Percentiles rank a stretch among this genome's conserved stretches.
These are phyloP conservation scores for Colletotrichum sp. DNA, from an alignment of 2,329 filamentous ascomycete species.

Conservation along the genomic window DNA sequence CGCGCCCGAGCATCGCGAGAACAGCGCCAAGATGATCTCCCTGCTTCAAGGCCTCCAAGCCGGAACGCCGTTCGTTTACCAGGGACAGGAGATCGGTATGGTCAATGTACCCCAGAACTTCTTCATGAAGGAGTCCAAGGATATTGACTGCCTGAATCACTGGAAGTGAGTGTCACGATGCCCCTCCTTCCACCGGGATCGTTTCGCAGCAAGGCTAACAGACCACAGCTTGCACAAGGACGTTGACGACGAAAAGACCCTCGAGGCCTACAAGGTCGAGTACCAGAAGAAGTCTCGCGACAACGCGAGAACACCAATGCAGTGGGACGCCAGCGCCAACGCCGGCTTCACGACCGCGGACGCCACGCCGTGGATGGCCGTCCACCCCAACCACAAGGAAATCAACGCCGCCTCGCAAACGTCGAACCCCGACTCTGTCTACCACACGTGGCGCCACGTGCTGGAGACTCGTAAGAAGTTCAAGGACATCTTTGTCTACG, in stretches of 20 bases:
- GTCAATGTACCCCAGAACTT: constrained; percentile 66
- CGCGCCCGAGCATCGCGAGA: constrained; percentile 49
- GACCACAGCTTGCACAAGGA: constrained; percentile 38
- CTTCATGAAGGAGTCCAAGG: constrained; percentile 70
- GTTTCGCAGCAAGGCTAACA: background rate
- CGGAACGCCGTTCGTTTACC: constrained; percentile 72
- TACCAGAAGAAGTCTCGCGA: constrained; percentile 68
- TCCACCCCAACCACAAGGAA: constrained; percentile 65
- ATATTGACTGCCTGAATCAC: constrained; percentile 64
- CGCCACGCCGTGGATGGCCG: constrained; percentile 71
- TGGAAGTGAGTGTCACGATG: constrained; percentile 43
- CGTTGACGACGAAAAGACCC: constrained; percentile 40
- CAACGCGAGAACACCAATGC: constrained; percentile 74
- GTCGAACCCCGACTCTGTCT: constrained; percentile 53
- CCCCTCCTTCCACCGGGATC: background rate
- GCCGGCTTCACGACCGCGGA: constrained; percentile 66
- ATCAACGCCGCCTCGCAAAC: constrained; percentile 67
- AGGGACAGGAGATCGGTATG: constrained; percentile 74
- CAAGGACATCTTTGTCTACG: constrained; percentile 70
- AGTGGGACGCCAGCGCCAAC: constrained; percentile 67
- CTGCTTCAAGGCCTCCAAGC: constrained; percentile 61
- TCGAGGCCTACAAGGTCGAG: constrained; percentile 42
- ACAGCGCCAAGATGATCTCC: constrained; percentile 65
- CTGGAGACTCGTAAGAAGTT: constrained; percentile 65
- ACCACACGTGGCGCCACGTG: constrained; percentile 65